Percentiles rank a stretch among this genome's conserved stretches.
phyloP scores from a whole-genome alignment of 768 basidiomycete species.

The Tricholomella constricta region DNA sequence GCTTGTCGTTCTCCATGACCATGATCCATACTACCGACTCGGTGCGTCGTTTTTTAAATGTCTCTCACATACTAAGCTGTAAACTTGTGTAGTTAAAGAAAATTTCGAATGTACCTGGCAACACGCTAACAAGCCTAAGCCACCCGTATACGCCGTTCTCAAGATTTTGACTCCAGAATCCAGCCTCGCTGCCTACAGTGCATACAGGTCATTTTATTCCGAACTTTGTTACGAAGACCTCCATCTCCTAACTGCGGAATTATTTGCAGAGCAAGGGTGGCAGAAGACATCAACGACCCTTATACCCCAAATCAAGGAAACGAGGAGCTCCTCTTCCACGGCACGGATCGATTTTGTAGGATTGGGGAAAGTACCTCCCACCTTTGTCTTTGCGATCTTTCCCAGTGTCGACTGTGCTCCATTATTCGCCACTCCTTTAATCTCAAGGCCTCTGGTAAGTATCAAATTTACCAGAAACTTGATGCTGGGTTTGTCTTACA shows the following conservation, averaged over 20 bases:
- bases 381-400: neutral
- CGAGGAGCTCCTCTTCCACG: conserved; percentile 4
- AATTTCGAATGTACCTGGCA: neutral
- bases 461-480: neutral
- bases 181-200: neutral
- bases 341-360: conserved; percentile 1
- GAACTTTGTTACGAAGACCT: neutral
- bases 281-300: neutral
- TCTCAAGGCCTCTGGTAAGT: neutral
- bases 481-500: neutral
- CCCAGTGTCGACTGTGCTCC: neutral
- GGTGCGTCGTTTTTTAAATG: neutral
- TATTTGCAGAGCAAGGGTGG: neutral
- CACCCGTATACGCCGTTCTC: neutral
- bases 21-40: neutral
- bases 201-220: neutral
- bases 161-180: neutral
- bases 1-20: too few species aligned
- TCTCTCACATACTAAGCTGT: neutral
- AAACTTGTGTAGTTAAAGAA: neutral
- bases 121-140: neutral
- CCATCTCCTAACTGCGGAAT: neutral
- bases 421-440: neutral
- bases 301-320: neutral
- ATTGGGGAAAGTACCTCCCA: neutral